Percentiles rank a stretch among this genome's conserved stretches.
phyloP scores from a whole-genome alignment of 1,139 yeast species.

The Debaryomyces nepalensis region DNA sequence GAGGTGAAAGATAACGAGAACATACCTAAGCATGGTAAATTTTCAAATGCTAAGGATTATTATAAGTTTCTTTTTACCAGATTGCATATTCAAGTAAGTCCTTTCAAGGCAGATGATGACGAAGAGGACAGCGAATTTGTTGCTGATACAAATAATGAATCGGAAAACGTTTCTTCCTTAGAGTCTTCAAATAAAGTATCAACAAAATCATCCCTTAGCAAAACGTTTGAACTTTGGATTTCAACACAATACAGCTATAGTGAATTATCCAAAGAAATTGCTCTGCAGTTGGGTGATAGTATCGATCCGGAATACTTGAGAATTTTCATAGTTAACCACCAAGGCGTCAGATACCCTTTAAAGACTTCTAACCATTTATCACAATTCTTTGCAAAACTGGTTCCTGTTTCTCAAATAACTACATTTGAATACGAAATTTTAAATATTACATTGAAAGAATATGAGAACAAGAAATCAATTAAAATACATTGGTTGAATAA shows the following conservation, averaged over 20 bases:
- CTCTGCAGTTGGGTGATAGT: constrained; percentile 45
- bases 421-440: constrained; percentile 76
- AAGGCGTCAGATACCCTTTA: constrained; percentile 57
- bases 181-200: constrained; percentile 20
- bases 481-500: constrained; percentile 66
- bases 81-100: constrained; percentile 60
- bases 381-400: constrained; percentile 53
- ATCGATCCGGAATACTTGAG: constrained; percentile 69
- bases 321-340: constrained; percentile 60
- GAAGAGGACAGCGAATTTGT: constrained; percentile 56
- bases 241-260: constrained; percentile 62
- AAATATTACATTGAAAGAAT: constrained; percentile 72
- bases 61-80: constrained; percentile 72
- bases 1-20: constrained; percentile 39
- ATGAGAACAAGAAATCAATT: constrained; percentile 74
- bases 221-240: constrained; percentile 68
- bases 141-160: constrained; percentile 26
- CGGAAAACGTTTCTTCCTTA: constrained; percentile 6
- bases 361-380: constrained; percentile 47
- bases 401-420: constrained; percentile 49
- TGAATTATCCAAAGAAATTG: constrained; percentile 64
- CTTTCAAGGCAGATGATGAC: constrained; percentile 47
- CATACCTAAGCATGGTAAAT: constrained; percentile 24
- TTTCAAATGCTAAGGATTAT: constrained; percentile 49
- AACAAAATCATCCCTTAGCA: constrained; percentile 20